Conservation (phyloP, 2,329 filamentous ascomycete genomes). For the Penicillium sp. region DNA sequence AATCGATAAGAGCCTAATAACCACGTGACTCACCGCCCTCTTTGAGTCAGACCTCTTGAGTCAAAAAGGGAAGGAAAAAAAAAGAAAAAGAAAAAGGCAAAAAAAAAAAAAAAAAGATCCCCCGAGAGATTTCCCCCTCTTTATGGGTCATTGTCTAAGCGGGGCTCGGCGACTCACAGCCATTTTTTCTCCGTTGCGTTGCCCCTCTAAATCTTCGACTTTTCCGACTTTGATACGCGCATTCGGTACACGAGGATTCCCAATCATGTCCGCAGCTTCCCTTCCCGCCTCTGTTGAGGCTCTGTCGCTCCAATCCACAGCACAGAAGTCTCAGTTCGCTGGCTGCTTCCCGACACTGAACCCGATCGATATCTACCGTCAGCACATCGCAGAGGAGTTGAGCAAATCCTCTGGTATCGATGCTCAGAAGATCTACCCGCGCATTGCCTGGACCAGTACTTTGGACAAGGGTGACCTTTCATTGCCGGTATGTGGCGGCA, state of each 20-base stretch:
- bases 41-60: conserved; percentile 28
- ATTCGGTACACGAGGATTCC: conserved; percentile 15
- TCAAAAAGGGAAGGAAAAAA: conserved; percentile 3
- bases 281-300: conserved; percentile 40
- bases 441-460: conserved; percentile 47
- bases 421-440: conserved; percentile 40
- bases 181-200: conserved; percentile 25
- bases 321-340: conserved; percentile 41
- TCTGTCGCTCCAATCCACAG: conserved; percentile 42
- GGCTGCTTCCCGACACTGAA: conserved; percentile 47
- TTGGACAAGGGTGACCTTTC: conserved; percentile 50
- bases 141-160: conserved; percentile 44
- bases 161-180: conserved; percentile 41
- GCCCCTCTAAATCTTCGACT: conserved; percentile 11
- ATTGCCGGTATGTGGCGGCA: conserved; percentile 39
- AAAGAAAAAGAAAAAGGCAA: conserved; percentile 17
- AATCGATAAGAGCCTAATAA: background rate
- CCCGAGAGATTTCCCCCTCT: conserved; percentile 30
- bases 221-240: conserved; percentile 15
- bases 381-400: conserved; percentile 47
- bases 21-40: conserved; percentile 32
- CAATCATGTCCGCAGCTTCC: conserved; percentile 34
- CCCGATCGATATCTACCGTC: conserved; percentile 49
- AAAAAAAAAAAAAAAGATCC: conserved; percentile 20
- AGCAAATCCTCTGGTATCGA: conserved; percentile 41